These are phyloP conservation scores for Buxus sempervirens DNA, from an alignment of 164 flowering plant genomes.

Conservation along the genomic window DNA sequence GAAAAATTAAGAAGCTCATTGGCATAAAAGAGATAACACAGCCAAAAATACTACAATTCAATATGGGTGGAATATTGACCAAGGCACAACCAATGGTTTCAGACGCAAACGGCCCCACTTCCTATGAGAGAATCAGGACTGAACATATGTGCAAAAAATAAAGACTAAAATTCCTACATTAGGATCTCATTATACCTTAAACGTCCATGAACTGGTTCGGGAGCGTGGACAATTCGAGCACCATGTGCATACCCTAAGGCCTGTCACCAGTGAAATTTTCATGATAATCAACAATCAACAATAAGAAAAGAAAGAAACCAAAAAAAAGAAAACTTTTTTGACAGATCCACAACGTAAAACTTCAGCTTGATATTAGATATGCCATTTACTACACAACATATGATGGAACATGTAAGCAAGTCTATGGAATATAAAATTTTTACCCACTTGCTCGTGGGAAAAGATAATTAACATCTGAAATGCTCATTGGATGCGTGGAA, in stretches of 20 bases:
- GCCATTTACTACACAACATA: too few relatives aligned
- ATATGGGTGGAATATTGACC: neutral
- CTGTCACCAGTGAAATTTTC: conserved; percentile 34
- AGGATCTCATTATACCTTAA: conserved; percentile 52
- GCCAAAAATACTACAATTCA: neutral
- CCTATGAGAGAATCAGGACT: too few relatives aligned
- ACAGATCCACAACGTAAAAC: too few relatives aligned
- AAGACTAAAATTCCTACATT: neutral
- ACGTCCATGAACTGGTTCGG: conserved; percentile 95
- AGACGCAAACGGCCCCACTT: neutral
- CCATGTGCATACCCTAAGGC: conserved; percentile 96
- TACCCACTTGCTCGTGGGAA: too few relatives aligned
- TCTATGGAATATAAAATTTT: too few relatives aligned
- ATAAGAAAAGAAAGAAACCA: neutral
- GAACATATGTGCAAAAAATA: too few relatives aligned
- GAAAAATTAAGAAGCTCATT: neutral
- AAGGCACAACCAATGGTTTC: neutral
- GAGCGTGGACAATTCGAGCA: conserved; percentile 75
- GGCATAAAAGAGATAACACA: neutral
- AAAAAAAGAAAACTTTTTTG: too few relatives aligned
- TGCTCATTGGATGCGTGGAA: too few relatives aligned
- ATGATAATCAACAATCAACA: neutral
- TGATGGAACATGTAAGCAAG: too few relatives aligned
- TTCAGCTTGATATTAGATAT: too few relatives aligned
- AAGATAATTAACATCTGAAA: too few relatives aligned